Base-by-base conservation (phyloP, 2,329 filamentous ascomycete species). In the Shiraia sp. region DNA sequence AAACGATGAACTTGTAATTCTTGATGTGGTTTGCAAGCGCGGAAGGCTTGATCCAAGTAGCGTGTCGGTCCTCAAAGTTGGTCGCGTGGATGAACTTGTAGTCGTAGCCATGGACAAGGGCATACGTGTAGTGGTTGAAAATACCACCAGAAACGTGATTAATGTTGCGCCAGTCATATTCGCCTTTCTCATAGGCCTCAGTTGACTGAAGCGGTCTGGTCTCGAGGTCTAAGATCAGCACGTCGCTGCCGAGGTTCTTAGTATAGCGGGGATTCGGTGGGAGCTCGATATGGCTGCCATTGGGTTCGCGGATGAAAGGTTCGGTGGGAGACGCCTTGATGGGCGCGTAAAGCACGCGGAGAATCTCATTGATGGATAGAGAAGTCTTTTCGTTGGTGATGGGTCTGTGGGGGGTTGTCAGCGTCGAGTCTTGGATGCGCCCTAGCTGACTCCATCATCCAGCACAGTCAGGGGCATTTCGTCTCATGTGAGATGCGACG, bases 21-120 rank as follows among this genome's bases (percentile, higher is more conserved):
- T 62, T 64, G 49, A 70, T 63, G 30, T 65, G 51, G 36, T 68
- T 67, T 24, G 65, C 65, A 8, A 69, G 55, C 10, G 66, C 65
- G 17, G 59, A 65, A 5, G 65, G 65, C 56, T 78, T 78, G 49
- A 74, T 70, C 75, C 75, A 78, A 15, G 74, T 77, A 6, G 68
- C 65, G 40, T 71, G 67, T 30, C 72, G 70, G 42, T 72, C 69
- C 22, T 66, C 45, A 31, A 72, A 72, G 9, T 69, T 61, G 31
- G 59, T 52, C 2, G 72, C 72, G 28, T 68, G 70, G 15, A 77
- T 65, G 40, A 76, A 70, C 27, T 75, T 75, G 59, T 77, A 78
- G 42, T 76, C 72, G 48, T 76, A 77, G 6, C 74, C 74, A 48
- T 78, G 75, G 27, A 77, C 72, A 41, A 65, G 58, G 9, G 71